Evolutionary conservation across 2,329 filamentous ascomycete genomes (phyloP), one percentile per base, ranked within the genome.

Genomic region (Ascochyta lentis): DNA sequence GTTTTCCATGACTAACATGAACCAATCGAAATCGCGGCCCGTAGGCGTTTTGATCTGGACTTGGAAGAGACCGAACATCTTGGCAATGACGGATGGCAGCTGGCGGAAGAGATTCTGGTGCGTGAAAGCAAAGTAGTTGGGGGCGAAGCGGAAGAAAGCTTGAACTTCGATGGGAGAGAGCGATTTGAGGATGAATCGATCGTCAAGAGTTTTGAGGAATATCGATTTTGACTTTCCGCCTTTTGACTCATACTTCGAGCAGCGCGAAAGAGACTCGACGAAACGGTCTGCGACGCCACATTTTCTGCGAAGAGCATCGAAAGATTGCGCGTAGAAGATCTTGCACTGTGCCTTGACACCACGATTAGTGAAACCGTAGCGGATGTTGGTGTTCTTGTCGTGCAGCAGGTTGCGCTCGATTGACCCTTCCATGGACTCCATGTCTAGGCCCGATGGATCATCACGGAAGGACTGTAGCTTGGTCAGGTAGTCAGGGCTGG

Each of bases 11-110:
- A 99, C 84, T 4, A 99, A 81, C 49, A 99, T 83, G 75, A 96
- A 96, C 76, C 94, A 91, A 72, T 96, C 96, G 75, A 96, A 94
- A 72, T 99, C 95, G 0, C 90, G 90, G 45, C 92, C 93, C 0
- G 93, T 97, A 0, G 95, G 91, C 66, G 98, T 98, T 79, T 96
- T 97, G 78, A 99, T 96, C 63, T 94, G 90, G 44, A 99, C 90
- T 68, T 98, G 94, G 79, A 96, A 99, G 74, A 99, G 96, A 0
- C 95, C 95, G 49, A 99, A 86, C 95, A 99, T 99, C 79, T 99
- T 99, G 27, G 95, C 95, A 69, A 99, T 99, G 38, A 96, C 95
- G 1, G 92, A 96, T 0, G 95, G 95, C 2, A 99, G 82, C 65
- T 76, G 93, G 68, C 96, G 93, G 79, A 99, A 99, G 15, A 99